Evolutionary conservation across 2,329 filamentous ascomycete species (phyloP).

Genomic region (Chaetomium globosum): DNA sequence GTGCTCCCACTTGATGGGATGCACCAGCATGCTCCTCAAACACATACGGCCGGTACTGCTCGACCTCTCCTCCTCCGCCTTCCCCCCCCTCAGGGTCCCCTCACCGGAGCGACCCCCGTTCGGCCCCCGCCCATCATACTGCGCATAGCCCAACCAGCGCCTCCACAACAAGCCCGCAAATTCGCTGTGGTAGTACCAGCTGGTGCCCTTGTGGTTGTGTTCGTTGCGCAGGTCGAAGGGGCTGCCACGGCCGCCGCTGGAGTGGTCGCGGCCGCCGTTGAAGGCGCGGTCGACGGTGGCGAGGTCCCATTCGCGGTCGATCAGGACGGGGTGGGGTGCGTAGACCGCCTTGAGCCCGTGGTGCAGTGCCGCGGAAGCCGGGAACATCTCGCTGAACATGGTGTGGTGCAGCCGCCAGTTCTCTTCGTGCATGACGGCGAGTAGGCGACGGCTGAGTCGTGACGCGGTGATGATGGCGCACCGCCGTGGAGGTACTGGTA

Average conservation of each 20-base stretch:
- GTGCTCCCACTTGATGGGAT: constrained; percentile 74
- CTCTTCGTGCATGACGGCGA: constrained; percentile 75
- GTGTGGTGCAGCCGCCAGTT: constrained; percentile 66
- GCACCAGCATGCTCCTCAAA: constrained; percentile 75
- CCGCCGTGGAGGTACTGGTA: constrained; percentile 64
- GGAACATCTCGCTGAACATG: constrained; percentile 83
- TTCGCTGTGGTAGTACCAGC: constrained; percentile 81
- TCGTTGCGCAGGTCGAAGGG: constrained; percentile 71
- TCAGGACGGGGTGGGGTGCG: constrained; percentile 78
- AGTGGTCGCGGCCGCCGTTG: constrained; percentile 72
- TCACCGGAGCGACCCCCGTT: constrained; percentile 53
- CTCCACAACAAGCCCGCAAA: constrained; percentile 79
- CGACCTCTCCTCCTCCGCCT: constrained; percentile 51
- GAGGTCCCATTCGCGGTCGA: constrained; percentile 74
- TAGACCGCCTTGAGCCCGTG: constrained; percentile 78
- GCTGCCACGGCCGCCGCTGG: constrained; percentile 64
- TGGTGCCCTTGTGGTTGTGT: constrained; percentile 79
- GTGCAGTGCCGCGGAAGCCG: constrained; percentile 69
- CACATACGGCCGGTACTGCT: constrained; percentile 69
- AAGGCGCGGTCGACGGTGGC: constrained; percentile 73
- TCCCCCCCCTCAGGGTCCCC: constrained; percentile 55
- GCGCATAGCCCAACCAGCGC: constrained; percentile 69
- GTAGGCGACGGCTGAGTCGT: constrained; percentile 66
- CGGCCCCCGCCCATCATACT: constrained; percentile 54
- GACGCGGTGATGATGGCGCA: constrained; percentile 72